A percentile compares a stretch with the other conserved stretches of the same genome.
Evolutionary conservation across 2,329 filamentous ascomycete species (phyloP).

Genomic region (Rutstroemia sp.): DNA sequence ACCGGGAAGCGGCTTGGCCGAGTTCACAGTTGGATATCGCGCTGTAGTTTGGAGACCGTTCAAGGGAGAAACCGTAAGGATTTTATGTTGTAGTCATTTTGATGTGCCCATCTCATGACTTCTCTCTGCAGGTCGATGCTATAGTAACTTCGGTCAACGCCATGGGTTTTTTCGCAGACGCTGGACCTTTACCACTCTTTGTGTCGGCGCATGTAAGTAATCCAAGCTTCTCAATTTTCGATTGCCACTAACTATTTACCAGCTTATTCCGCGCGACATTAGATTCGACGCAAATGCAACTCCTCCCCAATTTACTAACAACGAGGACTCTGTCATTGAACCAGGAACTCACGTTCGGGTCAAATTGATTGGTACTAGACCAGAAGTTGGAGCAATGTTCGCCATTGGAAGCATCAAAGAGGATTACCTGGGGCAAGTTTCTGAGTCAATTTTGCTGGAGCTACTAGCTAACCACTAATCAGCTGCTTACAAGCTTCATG

Average conservation of each 20-base stretch:
- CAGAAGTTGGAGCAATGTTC: constrained; percentile 91
- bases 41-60: constrained; percentile 98
- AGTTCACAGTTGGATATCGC: constrained; percentile 91
- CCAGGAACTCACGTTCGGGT: constrained; percentile 88
- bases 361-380: constrained; percentile 89
- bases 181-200: constrained; percentile 71
- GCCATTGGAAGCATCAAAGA: constrained; percentile 97
- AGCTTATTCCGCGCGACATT: constrained; percentile 88
- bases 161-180: constrained; percentile 84
- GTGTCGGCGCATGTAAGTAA: constrained; percentile 45
- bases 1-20: constrained; percentile 82
- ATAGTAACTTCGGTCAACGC: constrained; percentile 87
- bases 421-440: constrained; percentile 58
- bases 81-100: neutral
- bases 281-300: constrained; percentile 94
- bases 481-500: constrained; percentile 25
- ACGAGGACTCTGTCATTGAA: constrained; percentile 88
- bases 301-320: constrained; percentile 94
- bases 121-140: constrained; percentile 68
- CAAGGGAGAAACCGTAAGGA: constrained; percentile 87
- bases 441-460: neutral
- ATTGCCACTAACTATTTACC: constrained; percentile 13
- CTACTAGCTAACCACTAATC: constrained; percentile 3
- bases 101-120: constrained; percentile 16
- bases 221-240: neutral